Evolutionary conservation across 495 filamentous ascomycete species (phyloP).

Genomic region (Tuber brumale): DNA sequence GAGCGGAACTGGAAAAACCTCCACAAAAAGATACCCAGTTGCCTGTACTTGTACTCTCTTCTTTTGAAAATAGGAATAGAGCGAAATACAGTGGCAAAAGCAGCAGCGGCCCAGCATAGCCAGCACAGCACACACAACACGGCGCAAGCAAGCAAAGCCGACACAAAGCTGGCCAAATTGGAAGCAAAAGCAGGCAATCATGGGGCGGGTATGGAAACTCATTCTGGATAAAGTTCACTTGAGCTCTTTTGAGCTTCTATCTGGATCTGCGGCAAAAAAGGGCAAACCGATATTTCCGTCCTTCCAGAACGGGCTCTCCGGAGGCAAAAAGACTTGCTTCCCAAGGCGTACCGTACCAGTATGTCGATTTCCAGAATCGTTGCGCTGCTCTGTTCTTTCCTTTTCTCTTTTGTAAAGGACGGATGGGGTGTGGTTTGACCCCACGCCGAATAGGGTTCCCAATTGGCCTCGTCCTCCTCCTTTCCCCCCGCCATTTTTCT

Average conservation of each 20-base stretch:
- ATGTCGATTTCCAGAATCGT: slow-evolving; percentile 28
- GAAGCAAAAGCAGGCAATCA: slow-evolving; percentile 11
- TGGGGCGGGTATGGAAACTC: slow-evolving; percentile 27
- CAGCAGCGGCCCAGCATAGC: background rate
- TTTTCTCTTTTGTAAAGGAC: background rate
- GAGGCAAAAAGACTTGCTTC: slow-evolving; percentile 12
- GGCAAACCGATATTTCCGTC: slow-evolving; percentile 38
- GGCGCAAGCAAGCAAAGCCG: background rate
- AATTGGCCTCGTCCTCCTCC: background rate
- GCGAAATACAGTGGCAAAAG: background rate
- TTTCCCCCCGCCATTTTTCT: background rate
- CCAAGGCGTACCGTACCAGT: background rate
- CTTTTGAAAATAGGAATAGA: background rate
- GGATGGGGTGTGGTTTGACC: slow-evolving; percentile 8
- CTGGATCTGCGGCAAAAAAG: slow-evolving; percentile 35
- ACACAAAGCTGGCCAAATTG: background rate
- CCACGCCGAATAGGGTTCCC: slow-evolving; percentile 14
- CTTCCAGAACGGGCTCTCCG: slow-evolving; percentile 39
- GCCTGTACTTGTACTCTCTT: background rate
- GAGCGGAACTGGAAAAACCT: background rate
- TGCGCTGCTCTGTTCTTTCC: background rate
- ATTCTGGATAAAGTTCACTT: slow-evolving; percentile 37
- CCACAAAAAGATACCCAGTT: background rate
- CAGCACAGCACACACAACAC: background rate
- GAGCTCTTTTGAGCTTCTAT: slow-evolving; percentile 33